phyloP scores from a whole-genome alignment of 2,329 filamentous ascomycete species.

The Colletotrichum sp. region DNA sequence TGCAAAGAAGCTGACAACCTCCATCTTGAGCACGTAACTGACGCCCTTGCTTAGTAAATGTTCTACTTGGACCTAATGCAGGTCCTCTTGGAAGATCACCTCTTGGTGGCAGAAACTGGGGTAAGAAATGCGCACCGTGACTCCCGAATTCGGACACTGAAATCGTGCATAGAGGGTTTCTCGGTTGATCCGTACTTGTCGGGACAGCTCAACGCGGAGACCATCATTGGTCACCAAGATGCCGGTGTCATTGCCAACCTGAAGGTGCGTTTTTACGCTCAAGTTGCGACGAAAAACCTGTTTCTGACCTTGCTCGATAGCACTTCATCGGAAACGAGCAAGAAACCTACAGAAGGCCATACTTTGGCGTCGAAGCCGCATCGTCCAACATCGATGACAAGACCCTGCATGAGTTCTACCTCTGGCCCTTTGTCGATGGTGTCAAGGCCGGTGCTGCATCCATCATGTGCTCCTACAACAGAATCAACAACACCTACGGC shows the following conservation, averaged over 20 bases:
- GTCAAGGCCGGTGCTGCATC: conserved; percentile 63
- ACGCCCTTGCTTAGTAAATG: conserved; percentile 25
- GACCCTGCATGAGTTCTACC: conserved; percentile 67
- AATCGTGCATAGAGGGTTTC: conserved; percentile 32
- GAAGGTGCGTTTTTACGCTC: conserved; percentile 24
- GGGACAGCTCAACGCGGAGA: conserved; percentile 52
- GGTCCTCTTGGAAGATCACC: conserved; percentile 35
- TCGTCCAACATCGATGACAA: conserved; percentile 66
- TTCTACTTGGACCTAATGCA: conserved; percentile 38
- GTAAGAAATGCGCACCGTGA: not conserved
- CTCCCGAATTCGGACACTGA: not conserved
- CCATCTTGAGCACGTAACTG: not conserved
- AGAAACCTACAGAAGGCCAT: conserved; percentile 70
- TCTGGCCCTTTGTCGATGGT: conserved; percentile 75
- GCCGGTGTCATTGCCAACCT: conserved; percentile 69
- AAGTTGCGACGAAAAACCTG: too few relatives aligned
- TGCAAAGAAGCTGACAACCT: fast-evolving
- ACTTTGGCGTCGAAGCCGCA: conserved; percentile 46
- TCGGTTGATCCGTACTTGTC: conserved; percentile 64
- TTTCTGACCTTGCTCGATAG: conserved; percentile 35
- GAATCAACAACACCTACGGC: conserved; percentile 73
- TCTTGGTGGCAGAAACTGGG: conserved; percentile 38
- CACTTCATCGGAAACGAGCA: conserved; percentile 80
- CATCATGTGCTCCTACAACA: conserved; percentile 71
- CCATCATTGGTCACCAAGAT: conserved; percentile 44